Evolutionary conservation across 2,329 filamentous ascomycete genomes (phyloP).

Genomic region (Arthrobotrys pseudoclavata): DNA sequence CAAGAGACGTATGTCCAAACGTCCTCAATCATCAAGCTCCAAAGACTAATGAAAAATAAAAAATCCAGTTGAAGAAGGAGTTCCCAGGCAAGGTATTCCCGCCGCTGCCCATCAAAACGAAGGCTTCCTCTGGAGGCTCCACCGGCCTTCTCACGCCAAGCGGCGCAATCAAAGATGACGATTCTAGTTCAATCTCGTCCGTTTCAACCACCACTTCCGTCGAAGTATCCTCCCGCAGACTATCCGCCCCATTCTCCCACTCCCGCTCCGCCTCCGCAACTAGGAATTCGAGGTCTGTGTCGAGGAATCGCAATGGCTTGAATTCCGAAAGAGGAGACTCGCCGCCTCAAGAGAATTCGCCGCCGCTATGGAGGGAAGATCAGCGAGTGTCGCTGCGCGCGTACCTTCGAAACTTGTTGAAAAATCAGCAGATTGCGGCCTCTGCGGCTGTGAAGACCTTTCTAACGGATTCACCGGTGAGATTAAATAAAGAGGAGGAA

Average conservation of each 20-base stretch:
- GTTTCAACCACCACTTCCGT: constrained; percentile 81
- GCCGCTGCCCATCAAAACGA: constrained; percentile 91
- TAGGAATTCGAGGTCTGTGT: constrained; percentile 61
- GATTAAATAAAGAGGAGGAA: constrained; percentile 83
- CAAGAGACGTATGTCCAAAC: constrained; percentile 71
- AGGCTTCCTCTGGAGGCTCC: constrained; percentile 69
- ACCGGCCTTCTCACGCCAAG: constrained; percentile 73
- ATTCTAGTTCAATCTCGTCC: constrained; percentile 73
- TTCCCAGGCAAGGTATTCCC: constrained; percentile 91
- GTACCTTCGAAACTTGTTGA: constrained; percentile 86
- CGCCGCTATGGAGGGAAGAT: constrained; percentile 81
- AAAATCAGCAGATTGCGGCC: constrained; percentile 85
- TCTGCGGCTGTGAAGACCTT: constrained; percentile 90
- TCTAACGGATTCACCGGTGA: constrained; percentile 78
- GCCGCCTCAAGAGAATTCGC: constrained; percentile 34
- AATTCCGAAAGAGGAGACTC: constrained; percentile 53
- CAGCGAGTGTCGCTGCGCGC: constrained; percentile 92
- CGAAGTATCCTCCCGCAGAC: constrained; percentile 37
- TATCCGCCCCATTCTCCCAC: constrained; percentile 66
- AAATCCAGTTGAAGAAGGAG: constrained; percentile 76
- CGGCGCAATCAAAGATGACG: constrained; percentile 75
- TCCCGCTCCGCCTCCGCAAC: constrained; percentile 34
- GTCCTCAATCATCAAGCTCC: too few relatives aligned
- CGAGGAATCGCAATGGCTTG: constrained; percentile 60
- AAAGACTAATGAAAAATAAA: constrained; percentile 14